Percentiles rank a stretch among this genome's conserved stretches.
Conservation (phyloP, 352 stramenopile species). For the Sclerospora graminicola region DNA sequence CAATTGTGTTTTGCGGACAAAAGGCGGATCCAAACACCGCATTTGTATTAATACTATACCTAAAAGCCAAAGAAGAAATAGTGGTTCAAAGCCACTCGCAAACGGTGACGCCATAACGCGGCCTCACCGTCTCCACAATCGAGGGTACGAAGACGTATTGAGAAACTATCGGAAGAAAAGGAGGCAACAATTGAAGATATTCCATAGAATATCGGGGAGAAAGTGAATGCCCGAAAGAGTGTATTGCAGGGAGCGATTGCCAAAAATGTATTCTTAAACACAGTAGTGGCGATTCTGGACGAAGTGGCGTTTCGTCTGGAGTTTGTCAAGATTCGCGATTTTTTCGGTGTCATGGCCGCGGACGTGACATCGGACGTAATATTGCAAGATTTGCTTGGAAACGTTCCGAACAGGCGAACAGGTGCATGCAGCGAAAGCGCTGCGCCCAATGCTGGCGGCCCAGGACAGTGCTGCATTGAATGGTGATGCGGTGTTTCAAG, state of each 20-base stretch:
- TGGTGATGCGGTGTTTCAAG: conserved; percentile 23
- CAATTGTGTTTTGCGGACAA: no score
- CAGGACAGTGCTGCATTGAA: conserved; percentile 3
- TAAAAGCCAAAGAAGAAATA: no score
- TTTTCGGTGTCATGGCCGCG: conserved; percentile 55
- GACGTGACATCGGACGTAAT: conserved; percentile 67
- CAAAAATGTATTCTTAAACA: conserved; percentile 74
- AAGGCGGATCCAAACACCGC: no score
- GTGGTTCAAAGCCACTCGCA: no score
- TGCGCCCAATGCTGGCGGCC: conserved; percentile 34
- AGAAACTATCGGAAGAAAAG: conserved; percentile 50
- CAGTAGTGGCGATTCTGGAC: conserved; percentile 41
- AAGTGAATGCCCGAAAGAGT: conserved; percentile 49
- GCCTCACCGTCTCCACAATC: no score
- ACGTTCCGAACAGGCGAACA: conserved; percentile 48
- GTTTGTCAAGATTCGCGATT: conserved; percentile 69
- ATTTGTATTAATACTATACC: no score
- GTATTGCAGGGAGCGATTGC: conserved; percentile 78
- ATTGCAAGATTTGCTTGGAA: conserved; percentile 41
- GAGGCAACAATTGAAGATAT: conserved; percentile 18
- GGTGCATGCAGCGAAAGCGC: conserved; percentile 40
- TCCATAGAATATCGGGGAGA: conserved; percentile 28
- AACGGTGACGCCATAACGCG: no score
- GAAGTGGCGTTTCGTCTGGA: conserved; percentile 62
- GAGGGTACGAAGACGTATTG: no score